Evolutionary conservation across 2,329 filamentous ascomycete species (phyloP), one percentile per base, ranked within the genome.

Genomic region (Trichoderma sp.): DNA sequence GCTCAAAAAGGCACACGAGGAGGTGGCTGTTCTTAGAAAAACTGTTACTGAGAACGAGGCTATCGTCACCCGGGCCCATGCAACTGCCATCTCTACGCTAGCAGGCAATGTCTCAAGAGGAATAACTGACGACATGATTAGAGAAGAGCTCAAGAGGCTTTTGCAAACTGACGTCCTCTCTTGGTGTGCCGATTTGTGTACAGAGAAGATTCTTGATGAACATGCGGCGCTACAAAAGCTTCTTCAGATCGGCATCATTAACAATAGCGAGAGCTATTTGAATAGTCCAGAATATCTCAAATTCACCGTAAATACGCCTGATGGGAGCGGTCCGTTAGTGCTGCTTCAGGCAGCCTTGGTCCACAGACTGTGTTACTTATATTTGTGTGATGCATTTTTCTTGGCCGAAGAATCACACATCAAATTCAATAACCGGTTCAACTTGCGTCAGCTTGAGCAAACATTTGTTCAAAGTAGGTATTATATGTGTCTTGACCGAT

Each of bases 161-260:
- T 43, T 63, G 3, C 60, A 63, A 3, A 63, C 14, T 3, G 60
- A 63, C 0, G 4, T 63, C 15, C 12, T 63, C 15, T 63, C 60
- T 8, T 63, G 60, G 60, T 63, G 60, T n/a, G 60, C 60, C 34
- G 60, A 63, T 9, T 24, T 63, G 14, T 39, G 60, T 3, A 24
- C 24, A 4, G 60, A 28, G 21, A 28, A 3, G 3, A 28, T 63
- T 18, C 12, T 26, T 15, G 6, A 63, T n/a, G 60, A 39, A 24
- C 1, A 18, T 1, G 34, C 21, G 11, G 60, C 21, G 1, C 1
- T 43, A 2, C 3, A 6, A 1, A 63, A n/a, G 2, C 24, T 63
- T n/a, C 34, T 24, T 5, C 32, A 43, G 6, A 7, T 6, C 4
- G 58, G 34, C 2, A 6, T 62, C 21, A 39, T 62, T 3, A 62